Conservation (phyloP, 345 rosid genomes). For the Eucalyptus tenuipes region DNA sequence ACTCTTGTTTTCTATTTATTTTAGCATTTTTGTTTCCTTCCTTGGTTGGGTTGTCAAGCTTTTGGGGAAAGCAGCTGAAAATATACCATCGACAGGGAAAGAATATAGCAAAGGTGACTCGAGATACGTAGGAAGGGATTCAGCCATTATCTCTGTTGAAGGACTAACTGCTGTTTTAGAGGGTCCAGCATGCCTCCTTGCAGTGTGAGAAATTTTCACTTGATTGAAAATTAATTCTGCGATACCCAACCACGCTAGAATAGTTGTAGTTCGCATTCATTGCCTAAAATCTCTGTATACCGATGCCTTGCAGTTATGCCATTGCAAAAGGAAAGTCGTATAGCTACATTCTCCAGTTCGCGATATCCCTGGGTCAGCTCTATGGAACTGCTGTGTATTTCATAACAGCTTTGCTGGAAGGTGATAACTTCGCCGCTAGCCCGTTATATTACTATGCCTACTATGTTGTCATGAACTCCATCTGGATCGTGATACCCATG, state of each 20-base stretch:
- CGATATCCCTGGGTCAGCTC: constrained; percentile 77
- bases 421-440: constrained; percentile 68
- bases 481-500: constrained; percentile 67
- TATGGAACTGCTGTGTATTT: constrained; percentile 80
- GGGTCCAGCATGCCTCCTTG: constrained; percentile 78
- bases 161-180: constrained; percentile 78
- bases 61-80: background rate
- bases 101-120: constrained; percentile 98
- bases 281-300: background rate
- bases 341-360: constrained; percentile 79
- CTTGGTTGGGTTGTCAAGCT: background rate
- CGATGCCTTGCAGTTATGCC: constrained; percentile 41
- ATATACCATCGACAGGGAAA: constrained; percentile 48
- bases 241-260: background rate
- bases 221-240: background rate
- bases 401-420: constrained; percentile 69
- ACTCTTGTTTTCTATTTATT: background rate
- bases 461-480: constrained; percentile 53
- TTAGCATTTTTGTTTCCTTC: background rate
- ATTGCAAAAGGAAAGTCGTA: constrained; percentile 68
- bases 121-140: constrained; percentile 72
- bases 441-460: constrained; percentile 51
- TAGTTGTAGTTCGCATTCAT: background rate
- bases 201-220: constrained; percentile 41
- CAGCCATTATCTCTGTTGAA: constrained; percentile 63